Evolutionary conservation across 176 grass and related monocot genomes (phyloP), one percentile per base, ranked within the genome.

Genomic region (Paspalum vaginatum): DNA sequence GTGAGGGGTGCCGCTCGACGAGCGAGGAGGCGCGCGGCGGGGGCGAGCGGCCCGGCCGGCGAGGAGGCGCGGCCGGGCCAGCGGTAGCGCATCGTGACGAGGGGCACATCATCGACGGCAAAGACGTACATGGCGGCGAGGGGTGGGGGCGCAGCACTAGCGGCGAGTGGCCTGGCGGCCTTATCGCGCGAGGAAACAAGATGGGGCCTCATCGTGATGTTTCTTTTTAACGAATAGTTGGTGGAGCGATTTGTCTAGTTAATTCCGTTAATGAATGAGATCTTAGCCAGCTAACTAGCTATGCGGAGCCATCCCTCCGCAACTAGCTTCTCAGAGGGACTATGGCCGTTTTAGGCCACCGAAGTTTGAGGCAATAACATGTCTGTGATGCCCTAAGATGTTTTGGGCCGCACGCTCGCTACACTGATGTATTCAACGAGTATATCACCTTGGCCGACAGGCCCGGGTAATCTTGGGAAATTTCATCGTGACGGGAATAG

Each of bases 371-470:
- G 83, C 86, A 92, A 89, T 92, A 92, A 87, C 58, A 89, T 62
- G 83, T 87, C 83, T 87, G 80, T 92, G 90, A 92, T 89, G 86
- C 90, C 90, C 90, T 92, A 89, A 92, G 90, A 92, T 92, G 87
- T 92, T 92, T 56, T 78, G 79, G 87, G 86, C 83, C 69, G 79
- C 83, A 92, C 74, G 69, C 61, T 63, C 75, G 86, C 90, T 92
- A 92, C 90, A 86, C 70, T 89, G 79, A 92, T 92, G 90, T 92
- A 89, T 89, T 74, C 86, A 89, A 86, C 55, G 79, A 92, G 86
- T 87, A 79, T 89, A 87, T 89, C 86, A 75, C 87, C 86, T 89
- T 89, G 90, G 86, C 61, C 64, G 83, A 92, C 65, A 86, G 68
- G 87, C 79, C 68, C 41, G 79, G 75, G 83, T 92, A 92, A 92